Conservation (phyloP, 2,329 filamentous ascomycete species). For the Aureobasidium vineae region DNA sequence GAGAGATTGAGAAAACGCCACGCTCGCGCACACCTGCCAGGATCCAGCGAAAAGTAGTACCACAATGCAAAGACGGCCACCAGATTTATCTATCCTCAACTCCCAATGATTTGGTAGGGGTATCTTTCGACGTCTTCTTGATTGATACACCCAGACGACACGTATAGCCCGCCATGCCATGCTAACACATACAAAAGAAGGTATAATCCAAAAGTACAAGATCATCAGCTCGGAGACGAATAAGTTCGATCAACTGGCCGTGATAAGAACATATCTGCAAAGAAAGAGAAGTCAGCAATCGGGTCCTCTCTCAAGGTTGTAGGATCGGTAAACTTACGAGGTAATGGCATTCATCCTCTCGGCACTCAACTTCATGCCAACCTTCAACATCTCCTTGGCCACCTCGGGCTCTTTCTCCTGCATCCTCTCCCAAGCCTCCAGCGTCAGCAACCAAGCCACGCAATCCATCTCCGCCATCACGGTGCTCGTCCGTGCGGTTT, state of each 20-base stretch:
- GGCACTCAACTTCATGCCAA: conserved; percentile 89
- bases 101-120: neutral
- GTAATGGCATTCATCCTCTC: conserved; percentile 81
- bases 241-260: conserved; percentile 38
- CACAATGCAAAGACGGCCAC: neutral
- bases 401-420: conserved; percentile 73
- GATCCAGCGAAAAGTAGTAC: neutral
- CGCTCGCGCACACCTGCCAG: neutral
- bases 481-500: conserved; percentile 82
- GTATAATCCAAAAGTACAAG: neutral
- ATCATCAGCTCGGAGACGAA: neutral
- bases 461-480: conserved; percentile 79
- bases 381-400: conserved; percentile 76
- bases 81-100: neutral
- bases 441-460: conserved; percentile 77
- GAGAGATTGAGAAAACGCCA: neutral
- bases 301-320: neutral
- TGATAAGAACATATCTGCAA: conserved; percentile 43
- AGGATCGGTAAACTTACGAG: conserved; percentile 44
- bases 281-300: neutral
- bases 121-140: neutral
- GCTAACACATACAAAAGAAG: neutral
- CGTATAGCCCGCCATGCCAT: neutral
- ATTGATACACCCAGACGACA: neutral
- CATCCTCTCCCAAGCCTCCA: conserved; percentile 67